These are phyloP conservation scores for Blastocystis sp. DNA, from an alignment of 352 stramenopile genomes.

Conservation along the genomic window DNA sequence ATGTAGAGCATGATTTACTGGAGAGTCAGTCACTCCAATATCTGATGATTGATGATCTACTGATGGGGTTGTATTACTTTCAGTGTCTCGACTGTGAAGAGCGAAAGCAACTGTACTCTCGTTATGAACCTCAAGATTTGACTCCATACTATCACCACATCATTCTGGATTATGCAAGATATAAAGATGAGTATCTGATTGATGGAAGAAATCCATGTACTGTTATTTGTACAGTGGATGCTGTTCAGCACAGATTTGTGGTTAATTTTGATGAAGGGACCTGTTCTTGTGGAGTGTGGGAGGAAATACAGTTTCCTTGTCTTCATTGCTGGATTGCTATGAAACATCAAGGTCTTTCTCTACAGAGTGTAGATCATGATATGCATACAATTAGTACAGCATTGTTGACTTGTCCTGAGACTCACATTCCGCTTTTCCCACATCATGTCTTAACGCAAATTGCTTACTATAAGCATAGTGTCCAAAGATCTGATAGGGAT, in stretches of 20 bases:
- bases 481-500: background rate
- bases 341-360: background rate
- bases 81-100: background rate
- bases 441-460: background rate
- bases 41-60: slow-evolving; percentile 43
- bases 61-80: background rate
- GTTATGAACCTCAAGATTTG: background rate
- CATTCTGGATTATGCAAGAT: background rate
- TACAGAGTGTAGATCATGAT: background rate
- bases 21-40: background rate
- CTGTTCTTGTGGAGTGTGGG: background rate
- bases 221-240: background rate
- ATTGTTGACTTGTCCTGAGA: background rate
- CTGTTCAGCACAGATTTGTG: background rate
- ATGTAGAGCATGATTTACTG: background rate
- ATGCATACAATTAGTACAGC: background rate
- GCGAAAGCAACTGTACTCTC: background rate
- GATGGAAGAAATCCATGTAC: background rate
- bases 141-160: slow-evolving; percentile 21
- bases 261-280: background rate
- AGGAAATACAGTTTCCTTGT: slow-evolving; percentile 7
- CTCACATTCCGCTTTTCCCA: background rate
- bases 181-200: background rate
- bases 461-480: slow-evolving; percentile 6
- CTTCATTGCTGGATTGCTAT: slow-evolving; percentile 15